Evolutionary conservation across 1,139 yeast species (phyloP).

Genomic region (Nematodospora anomalae): DNA sequence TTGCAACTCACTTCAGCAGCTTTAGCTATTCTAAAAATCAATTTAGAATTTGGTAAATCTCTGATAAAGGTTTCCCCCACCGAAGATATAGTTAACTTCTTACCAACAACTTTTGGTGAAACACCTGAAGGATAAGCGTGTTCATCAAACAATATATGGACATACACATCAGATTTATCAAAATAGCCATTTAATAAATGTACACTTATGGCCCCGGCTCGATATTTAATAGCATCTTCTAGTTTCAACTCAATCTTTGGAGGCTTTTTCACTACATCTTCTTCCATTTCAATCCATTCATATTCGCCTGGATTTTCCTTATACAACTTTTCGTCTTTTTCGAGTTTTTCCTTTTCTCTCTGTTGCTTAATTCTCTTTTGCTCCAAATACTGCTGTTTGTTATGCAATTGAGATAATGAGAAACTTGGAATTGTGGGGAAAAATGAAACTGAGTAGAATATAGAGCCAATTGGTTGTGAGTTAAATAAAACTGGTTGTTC

Average conservation of each 20-base stretch:
- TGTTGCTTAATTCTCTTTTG: constrained; percentile 32
- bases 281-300: constrained; percentile 62
- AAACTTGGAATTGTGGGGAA: constrained; percentile 64
- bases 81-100: constrained; percentile 39
- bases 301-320: constrained; percentile 59
- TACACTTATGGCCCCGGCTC: constrained; percentile 63
- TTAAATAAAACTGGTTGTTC: constrained; percentile 48
- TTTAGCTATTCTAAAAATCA: constrained; percentile 56
- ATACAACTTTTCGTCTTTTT: constrained; percentile 48
- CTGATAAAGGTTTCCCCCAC: constrained; percentile 62
- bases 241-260: constrained; percentile 51
- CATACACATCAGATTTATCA: constrained; percentile 45
- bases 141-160: constrained; percentile 68
- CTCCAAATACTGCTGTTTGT: constrained; percentile 35
- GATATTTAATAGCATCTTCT: constrained; percentile 51
- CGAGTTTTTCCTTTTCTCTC: constrained; percentile 34
- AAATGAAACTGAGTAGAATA: constrained; percentile 61
- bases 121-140: constrained; percentile 58
- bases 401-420: constrained; percentile 52
- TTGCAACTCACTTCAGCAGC: constrained; percentile 46
- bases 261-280: constrained; percentile 45
- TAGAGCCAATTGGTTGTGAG: constrained; percentile 47
- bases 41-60: constrained; percentile 62
- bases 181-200: constrained; percentile 52
- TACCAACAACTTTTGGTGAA: constrained; percentile 45